Percentiles rank a stretch among this genome's conserved stretches.
Evolutionary conservation across 2,329 filamentous ascomycete genomes (phyloP).

Genomic region (Macrophomina phaseolina): DNA sequence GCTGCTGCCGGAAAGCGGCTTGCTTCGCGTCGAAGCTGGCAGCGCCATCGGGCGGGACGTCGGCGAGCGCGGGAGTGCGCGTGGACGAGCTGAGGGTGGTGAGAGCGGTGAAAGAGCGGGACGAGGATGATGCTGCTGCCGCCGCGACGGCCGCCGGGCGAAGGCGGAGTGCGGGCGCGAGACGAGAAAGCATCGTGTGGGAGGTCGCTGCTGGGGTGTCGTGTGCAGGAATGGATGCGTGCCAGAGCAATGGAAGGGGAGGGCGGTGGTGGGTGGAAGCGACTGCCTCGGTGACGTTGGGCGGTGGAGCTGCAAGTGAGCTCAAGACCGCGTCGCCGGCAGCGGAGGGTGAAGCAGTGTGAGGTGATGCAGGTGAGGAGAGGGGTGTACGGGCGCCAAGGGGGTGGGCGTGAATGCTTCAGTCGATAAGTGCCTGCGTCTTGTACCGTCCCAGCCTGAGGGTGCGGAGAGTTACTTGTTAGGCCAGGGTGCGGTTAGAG

Average conservation of each 20-base stretch:
- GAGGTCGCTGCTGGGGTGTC: slow-evolving; percentile 2
- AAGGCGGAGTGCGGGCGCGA: slow-evolving; percentile 23
- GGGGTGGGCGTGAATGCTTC: slow-evolving; percentile 12
- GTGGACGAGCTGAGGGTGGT: slow-evolving; percentile 13
- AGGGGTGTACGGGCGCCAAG: slow-evolving; percentile 21
- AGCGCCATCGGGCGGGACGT: slow-evolving; percentile 77
- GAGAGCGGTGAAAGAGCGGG: slow-evolving; percentile 27
- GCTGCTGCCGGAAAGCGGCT: slow-evolving; percentile 82
- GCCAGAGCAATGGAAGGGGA: slow-evolving; percentile 14
- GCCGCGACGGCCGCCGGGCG: not conserved
- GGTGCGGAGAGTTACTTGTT: slow-evolving; percentile 22
- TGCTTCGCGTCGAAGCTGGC: slow-evolving; percentile 82
- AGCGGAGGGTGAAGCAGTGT: slow-evolving; percentile 3
- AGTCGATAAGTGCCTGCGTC: slow-evolving; percentile 25
- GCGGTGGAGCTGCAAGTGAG: slow-evolving; percentile 26
- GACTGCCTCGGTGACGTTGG: slow-evolving; percentile 23
- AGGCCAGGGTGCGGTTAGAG: slow-evolving; percentile 6
- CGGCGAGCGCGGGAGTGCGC: slow-evolving; percentile 74
- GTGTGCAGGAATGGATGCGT: slow-evolving; percentile 16
- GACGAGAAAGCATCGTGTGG: slow-evolving; percentile 24
- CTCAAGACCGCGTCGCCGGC: slow-evolving; percentile 24
- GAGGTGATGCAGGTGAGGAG: slow-evolving; percentile 20
- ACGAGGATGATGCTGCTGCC: slow-evolving; percentile 5
- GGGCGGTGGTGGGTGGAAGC: not conserved
- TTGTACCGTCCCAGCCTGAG: slow-evolving; percentile 15